Conservation (phyloP, 306 rosid genomes). For the Begonia peltatifolia region DNA sequence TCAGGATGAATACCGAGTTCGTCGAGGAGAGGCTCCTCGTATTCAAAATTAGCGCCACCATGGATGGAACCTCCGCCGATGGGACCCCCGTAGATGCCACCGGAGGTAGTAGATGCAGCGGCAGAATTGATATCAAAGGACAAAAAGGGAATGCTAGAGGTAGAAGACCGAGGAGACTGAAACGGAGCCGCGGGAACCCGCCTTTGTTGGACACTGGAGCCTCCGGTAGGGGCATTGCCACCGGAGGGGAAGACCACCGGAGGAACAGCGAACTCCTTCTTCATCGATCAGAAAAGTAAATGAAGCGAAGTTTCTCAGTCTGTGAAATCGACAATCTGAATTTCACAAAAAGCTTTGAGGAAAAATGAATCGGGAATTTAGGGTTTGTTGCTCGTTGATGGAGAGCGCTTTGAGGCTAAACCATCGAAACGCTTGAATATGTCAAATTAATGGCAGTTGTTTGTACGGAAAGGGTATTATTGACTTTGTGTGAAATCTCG, state of each 20-base stretch:
- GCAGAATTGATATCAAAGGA: constrained; percentile 85
- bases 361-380: too few relatives aligned
- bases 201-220: constrained; percentile 44
- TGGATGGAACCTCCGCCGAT: constrained; percentile 26
- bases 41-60: constrained; percentile 47
- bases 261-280: constrained; percentile 56
- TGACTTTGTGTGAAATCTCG: too few relatives aligned
- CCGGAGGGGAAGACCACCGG: constrained; percentile 82
- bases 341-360: too few relatives aligned
- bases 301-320: neutral
- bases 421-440: too few relatives aligned
- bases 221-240: constrained; percentile 35
- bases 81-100: constrained; percentile 41
- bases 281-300: constrained; percentile 18
- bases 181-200: constrained; percentile 75
- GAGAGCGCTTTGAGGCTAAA: too few relatives aligned
- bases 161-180: constrained; percentile 49
- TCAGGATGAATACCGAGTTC: constrained; percentile 96
- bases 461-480: too few relatives aligned
- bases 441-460: too few relatives aligned
- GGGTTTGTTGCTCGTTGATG: too few relatives aligned
- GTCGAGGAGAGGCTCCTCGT: constrained; percentile 89
- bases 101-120: constrained; percentile 49
- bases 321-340: too few relatives aligned
- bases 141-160: constrained; percentile 81